A percentile compares a stretch with the other conserved stretches of the same genome.
phyloP scores from a whole-genome alignment of 805 yeast genomes.

The Dipodascus geniculatus region DNA sequence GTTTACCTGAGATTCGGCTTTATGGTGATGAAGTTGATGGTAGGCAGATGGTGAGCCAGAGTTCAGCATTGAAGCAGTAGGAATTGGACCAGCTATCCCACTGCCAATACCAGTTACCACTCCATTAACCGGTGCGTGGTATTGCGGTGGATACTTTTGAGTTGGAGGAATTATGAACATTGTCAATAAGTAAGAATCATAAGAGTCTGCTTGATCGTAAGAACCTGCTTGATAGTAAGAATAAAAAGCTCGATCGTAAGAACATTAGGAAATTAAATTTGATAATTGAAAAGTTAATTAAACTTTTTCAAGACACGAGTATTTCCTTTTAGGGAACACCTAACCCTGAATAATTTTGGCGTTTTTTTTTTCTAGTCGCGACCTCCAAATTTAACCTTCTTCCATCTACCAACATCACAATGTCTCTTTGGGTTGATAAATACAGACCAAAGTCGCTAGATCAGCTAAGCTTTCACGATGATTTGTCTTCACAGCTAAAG shows the following conservation, averaged over 20 bases:
- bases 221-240: background rate
- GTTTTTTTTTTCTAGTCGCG: too few relatives aligned
- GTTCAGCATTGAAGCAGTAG: background rate
- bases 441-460: constrained; percentile 67
- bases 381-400: too few relatives aligned
- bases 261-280: too few relatives aligned
- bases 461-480: constrained; percentile 53
- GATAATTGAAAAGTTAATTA: too few relatives aligned
- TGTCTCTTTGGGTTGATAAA: constrained; percentile 97
- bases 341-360: background rate
- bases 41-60: background rate
- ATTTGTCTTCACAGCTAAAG: constrained; percentile 49
- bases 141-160: background rate
- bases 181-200: background rate
- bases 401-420: constrained; percentile 22
- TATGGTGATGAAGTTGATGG: background rate
- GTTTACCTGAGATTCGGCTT: background rate
- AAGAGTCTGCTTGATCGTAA: background rate
- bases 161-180: background rate
- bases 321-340: background rate
- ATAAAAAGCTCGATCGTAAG: background rate
- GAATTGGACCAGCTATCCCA: too few relatives aligned
- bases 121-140: background rate
- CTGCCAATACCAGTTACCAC: too few relatives aligned
- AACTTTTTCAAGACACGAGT: too few relatives aligned